Base-by-base conservation (phyloP, 257 asterid genomes). In the Avicennia marina region DNA sequence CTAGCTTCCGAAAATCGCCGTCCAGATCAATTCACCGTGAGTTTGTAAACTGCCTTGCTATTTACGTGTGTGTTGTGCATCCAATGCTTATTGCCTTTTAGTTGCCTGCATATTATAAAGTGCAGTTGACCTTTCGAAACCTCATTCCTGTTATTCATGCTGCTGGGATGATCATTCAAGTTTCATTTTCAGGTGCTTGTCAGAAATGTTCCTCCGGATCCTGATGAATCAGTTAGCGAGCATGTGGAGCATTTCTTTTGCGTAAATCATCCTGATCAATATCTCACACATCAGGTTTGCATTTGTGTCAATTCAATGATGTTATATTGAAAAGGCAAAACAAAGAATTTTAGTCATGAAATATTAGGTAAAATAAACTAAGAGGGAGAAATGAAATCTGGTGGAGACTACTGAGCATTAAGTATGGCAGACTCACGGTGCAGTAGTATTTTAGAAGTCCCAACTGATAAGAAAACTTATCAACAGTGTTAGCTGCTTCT, bases 201-300 rank as follows among this genome's bases (percentile, higher is more conserved):
- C 69, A 88, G 95, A 81, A 90, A 80, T 75, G 80, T 88, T 69
- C 98, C 98, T 75, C 90, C 91, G 10, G 96, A 91, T 62, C 81
- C 81, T 21, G 96, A 91, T 72, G 96, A 85, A 68, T 88, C 98
- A 18, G 93, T 91, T 60, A 75, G 90, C 51, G 83, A 83, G 77
- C 96, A 88, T 12, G 95, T 91, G 72, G 94, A 85, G 63, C 98
- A 88, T 80, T 91, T 91, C 89, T 91, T 91, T 66, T 81, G 90
- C 36, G 96, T 91, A 54, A 85, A 87, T 58, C 98, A 91, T 78
- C 81, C 95, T 1, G 83, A 81, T 68, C 73, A 75, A 58, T 91
- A 85, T 77, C 96, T 91, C 68, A 45, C 72, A 33, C 95, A 83
- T 71, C 94, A 90, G 98, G 82, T 77, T 55, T 27, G 70, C 42